Evolutionary conservation across 805 yeast genomes (phyloP), one percentile per base, ranked within the genome.

Genomic region (Zygosaccharomyces siamensis): DNA sequence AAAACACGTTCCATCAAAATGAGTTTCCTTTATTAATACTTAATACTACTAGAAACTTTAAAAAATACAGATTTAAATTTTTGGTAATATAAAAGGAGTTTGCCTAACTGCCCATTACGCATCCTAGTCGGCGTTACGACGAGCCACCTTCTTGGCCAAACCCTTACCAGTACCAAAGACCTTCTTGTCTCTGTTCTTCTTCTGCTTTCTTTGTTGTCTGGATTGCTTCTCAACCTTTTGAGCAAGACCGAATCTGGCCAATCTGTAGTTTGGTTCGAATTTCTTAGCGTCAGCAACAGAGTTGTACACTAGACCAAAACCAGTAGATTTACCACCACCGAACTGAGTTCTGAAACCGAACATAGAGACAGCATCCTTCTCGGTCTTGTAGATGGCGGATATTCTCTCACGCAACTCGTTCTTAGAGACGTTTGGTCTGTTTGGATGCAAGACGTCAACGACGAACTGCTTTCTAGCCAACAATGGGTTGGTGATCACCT

Each of bases 191-290:
- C 97, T 89, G 96, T 93, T 93, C 90, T 93, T 92, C 89, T 86
- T 89, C 83, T 92, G 98, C 80, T 93, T 93, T 84, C 99, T 89
- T 83, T 93, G 99, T 82, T 90, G 97, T 89, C 98, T 90, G 69
- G 97, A 89, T 69, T 96, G 81, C 83, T 89, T 89, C 78, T 92
- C 97, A 71, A 85, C 90, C 84, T 88, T 89, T 67, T 79, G 80
- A 72, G 96, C 97, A 73, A 90, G 83, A 72, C 98, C 98, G 83
- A 88, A 86, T 86, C 99, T 90, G 68, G 93, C 96, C 73, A 89
- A 88, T 81, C 99, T 90, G 95, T 93, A 93, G 65, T 89, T 73
- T 80, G 99, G 99, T 83, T 93, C 99, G 76, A 93, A 92, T 78
- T 84, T 90, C 86, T 90, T 88, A 73, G 96, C 92, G 73, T 90